Evolutionary conservation across 2,329 filamentous ascomycete species (phyloP).

Genomic region (Xylariaceae sp.): DNA sequence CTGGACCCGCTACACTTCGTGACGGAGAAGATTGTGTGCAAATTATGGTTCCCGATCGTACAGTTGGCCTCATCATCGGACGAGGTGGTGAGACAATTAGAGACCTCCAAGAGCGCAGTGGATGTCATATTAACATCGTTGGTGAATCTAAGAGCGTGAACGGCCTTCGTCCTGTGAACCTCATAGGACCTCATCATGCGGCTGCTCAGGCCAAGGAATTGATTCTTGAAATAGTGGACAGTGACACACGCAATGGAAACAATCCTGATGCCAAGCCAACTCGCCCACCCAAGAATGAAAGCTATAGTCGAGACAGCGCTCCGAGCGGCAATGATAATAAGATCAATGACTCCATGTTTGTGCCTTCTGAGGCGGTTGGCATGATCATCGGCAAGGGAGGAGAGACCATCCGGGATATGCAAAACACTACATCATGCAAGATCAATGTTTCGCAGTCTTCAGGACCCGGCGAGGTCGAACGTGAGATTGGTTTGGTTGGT

Average conservation of each 20-base stretch:
- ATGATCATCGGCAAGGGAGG: conserved; percentile 97
- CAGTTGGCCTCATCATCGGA: conserved; percentile 89
- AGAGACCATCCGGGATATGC: conserved; percentile 92
- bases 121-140: conserved; percentile 94
- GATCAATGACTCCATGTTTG: conserved; percentile 74
- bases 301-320: conserved; percentile 36
- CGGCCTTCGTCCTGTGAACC: conserved; percentile 80
- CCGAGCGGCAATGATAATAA: conserved; percentile 57
- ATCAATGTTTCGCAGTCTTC: conserved; percentile 86
- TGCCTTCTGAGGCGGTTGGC: conserved; percentile 85
- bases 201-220: conserved; percentile 75
- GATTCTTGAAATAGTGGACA: conserved; percentile 92
- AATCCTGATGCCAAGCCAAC: conserved; percentile 31
- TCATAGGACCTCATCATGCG: conserved; percentile 73
- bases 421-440: conserved; percentile 80
- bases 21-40: conserved; percentile 83
- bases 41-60: conserved; percentile 92
- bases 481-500: conserved; percentile 82
- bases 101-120: conserved; percentile 83
- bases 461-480: conserved; percentile 69
- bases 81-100: conserved; percentile 88
- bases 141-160: conserved; percentile 90
- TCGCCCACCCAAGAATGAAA: conserved; percentile 33
- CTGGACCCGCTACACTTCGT: conserved; percentile 47
- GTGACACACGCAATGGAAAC: conserved; percentile 61